Evolutionary conservation across 805 yeast genomes (phyloP).

Genomic region (Candida tammaniensis): DNA sequence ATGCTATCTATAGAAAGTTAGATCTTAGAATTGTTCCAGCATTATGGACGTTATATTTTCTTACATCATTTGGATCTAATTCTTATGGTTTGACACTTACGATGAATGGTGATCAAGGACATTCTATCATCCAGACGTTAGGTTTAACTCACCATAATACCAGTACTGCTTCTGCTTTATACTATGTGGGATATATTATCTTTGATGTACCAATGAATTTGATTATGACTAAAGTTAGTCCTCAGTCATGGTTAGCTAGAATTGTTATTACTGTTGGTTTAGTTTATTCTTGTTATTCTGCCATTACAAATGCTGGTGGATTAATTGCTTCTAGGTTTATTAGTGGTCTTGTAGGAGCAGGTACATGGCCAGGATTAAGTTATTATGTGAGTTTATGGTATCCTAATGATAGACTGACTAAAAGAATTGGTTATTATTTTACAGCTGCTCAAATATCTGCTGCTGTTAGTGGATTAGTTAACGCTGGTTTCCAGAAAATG

Average conservation of each 20-base stretch:
- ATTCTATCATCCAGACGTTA: conserved; percentile 56
- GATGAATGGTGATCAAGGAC: conserved; percentile 63
- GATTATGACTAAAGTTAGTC: conserved; percentile 77
- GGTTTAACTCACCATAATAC: conserved; percentile 53
- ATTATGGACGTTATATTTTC: conserved; percentile 73
- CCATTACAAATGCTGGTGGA: conserved; percentile 54
- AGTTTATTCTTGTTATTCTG: conserved; percentile 71
- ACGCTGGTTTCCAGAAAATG: conserved; percentile 86
- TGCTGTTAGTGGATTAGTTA: conserved; percentile 81
- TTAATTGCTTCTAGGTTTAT: conserved; percentile 69
- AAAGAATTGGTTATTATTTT: conserved; percentile 82
- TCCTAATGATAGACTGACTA: conserved; percentile 72
- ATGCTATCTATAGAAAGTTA: conserved; percentile 56
- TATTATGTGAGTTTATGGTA: conserved; percentile 84
- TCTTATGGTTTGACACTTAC: conserved; percentile 79
- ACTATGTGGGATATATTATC: conserved; percentile 78
- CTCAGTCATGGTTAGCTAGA: conserved; percentile 82
- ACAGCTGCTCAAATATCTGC: conserved; percentile 93
- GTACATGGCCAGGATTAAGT: conserved; percentile 89
- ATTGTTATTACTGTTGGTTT: conserved; percentile 75
- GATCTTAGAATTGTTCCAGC: conserved; percentile 79
- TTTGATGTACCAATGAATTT: conserved; percentile 89
- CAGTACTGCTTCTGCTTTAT: conserved; percentile 75
- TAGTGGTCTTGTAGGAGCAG: conserved; percentile 77
- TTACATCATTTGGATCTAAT: conserved; percentile 73